Evolutionary conservation across 495 filamentous ascomycete genomes (phyloP), one percentile per base, ranked within the genome.

Genomic region (Lepraria neglecta): DNA sequence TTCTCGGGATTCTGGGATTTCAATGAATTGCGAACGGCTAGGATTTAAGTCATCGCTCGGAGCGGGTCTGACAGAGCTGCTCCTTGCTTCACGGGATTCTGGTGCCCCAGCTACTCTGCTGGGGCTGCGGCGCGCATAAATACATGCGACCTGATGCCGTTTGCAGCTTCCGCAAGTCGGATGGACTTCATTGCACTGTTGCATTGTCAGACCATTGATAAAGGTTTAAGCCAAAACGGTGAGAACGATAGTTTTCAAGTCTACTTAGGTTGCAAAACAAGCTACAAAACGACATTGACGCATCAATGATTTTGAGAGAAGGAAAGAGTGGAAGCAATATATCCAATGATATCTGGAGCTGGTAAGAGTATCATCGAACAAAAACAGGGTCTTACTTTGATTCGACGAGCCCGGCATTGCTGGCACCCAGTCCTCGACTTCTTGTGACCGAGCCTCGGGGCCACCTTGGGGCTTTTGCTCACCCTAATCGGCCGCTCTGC

Each of bases 111-210:
- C 27, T 48, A 31, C 40, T 52, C 30, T 44, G 28, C 24, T 51
- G 51, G 55, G 55, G 28, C 15, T 50, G 11, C 3, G 66, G 43
- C 44, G 58, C 17, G 62, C 63, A 45, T 64, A 77, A 10, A 65
- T 54, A 61, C 75, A 77, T 4, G 67, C 63, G 5, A 74, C 44
- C 7, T 67, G 63, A 62, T 75, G 70, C 6, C 74, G 70, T 10
- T 64, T 61, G 59, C 75, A 77, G 54, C 67, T 68, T 57, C 70
- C 64, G 50, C 75, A 77, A 0, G 69, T 52, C 11, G 75, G 75
- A n/a, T 73, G 68, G 54, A 64, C 64, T 56, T 77, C 75, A 53
- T 77, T 70, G 44, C 75, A 77, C 73, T 77, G 53, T 19, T 28
- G n/a, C n/a, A 6, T 10, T 3, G 27, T 64, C 56, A 59, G 46